Evolutionary conservation across 345 rosid genomes (phyloP), one percentile per base, ranked within the genome.

Genomic region (Bruguiera parviflora): DNA sequence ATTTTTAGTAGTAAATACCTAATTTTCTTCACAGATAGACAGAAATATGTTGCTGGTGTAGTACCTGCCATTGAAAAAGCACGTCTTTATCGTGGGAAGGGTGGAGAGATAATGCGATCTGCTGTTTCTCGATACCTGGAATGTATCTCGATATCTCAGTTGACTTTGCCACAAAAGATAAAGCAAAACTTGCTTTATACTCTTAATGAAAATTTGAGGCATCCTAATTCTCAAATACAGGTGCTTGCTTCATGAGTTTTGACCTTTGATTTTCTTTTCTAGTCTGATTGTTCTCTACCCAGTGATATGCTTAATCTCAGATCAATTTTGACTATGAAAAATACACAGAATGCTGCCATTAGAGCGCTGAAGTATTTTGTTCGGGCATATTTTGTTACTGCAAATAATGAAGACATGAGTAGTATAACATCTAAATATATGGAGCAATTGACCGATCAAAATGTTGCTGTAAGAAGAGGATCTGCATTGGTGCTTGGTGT

Each of bases 51-150:
- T 77, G 92, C 96, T 77, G 92, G 88, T 32, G 67, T 95, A 32
- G 88, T 94, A 72, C 88, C 92, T 76, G 91, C 89, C 70, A 88
- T 94, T 71, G 97, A 95, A 79, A 92, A 92, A 84, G 99, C 96
- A 69, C 96, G 97, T 35, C 97, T 94, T 61, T 95, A 89, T 72
- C 93, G 96, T 43, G 99, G 99, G 65, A 95, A 95, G 83, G 99
- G 98, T 68, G 98, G 98, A 80, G 98, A 94, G 75, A 91, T 94
- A 78, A 94, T 94, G 98, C 95, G 97, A 10, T 79, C 86, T 69
- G 99, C 97, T 80, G 99, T 89, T 76, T 95, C 99, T 60, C 89
- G 96, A 58, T 88, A 88, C 68, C 86, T 89, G 27, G 96, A 92
- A 67, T 92, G 97, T 71, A 84, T 92, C 77, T 88, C 99, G 43